These are phyloP conservation scores for Colletotrichum noveboracense DNA, from an alignment of 2,329 filamentous ascomycete species.

Conservation along the genomic window DNA sequence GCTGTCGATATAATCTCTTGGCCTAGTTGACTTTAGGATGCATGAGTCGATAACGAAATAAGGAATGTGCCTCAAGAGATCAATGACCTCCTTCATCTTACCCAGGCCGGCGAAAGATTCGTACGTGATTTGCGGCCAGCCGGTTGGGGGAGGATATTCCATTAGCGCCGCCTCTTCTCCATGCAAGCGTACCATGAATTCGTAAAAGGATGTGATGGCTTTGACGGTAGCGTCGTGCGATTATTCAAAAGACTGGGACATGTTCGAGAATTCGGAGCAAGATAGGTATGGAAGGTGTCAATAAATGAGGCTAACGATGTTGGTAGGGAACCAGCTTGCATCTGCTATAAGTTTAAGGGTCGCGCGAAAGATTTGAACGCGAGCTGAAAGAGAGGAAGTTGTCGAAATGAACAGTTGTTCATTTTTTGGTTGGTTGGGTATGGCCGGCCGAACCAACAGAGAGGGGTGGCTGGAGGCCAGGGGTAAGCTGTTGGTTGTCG, in stretches of 20 bases:
- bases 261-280: background rate
- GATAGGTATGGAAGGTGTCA: background rate
- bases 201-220: background rate
- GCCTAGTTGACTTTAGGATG: background rate
- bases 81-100: background rate
- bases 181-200: background rate
- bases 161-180: fast-evolving
- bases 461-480: background rate
- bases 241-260: background rate
- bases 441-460: background rate
- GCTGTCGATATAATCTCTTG: background rate
- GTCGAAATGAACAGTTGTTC: background rate
- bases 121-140: background rate
- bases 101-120: background rate
- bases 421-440: background rate
- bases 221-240: background rate
- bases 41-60: background rate
- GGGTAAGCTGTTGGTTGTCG: background rate
- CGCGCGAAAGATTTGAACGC: background rate
- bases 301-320: background rate
- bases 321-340: background rate
- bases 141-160: background rate
- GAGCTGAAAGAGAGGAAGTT: background rate
- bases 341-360: background rate
- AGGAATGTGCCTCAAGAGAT: background rate